Base-by-base conservation (phyloP, 1,139 yeast species). In the Hyphopichia wangnamkhiaoensis region DNA sequence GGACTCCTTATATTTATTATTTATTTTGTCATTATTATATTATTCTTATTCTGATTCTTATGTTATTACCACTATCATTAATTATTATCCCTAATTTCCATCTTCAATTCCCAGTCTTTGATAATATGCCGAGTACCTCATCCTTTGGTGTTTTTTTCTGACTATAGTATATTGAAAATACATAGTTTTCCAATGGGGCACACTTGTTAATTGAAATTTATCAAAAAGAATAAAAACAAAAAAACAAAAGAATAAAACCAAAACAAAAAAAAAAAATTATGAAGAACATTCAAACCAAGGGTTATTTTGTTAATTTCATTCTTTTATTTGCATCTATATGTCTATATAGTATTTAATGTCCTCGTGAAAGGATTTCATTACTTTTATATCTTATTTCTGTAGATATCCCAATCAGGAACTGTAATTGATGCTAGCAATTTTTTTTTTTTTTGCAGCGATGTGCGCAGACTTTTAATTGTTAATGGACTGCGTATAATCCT, bases 301-400 rank as follows among this genome's bases (percentile, higher is more conserved):
- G n/a, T n/a, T n/a, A n/a, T 28, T 41, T 39, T 37, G 35, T 37
- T 35, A 40, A n/a, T 40, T 29, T 33, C 29, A 29, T 23, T 34
- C 21, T 19, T 18, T 20, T n/a, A 5, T 28, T 26, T 31, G 29
- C 33, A 39, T 30, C 30, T 33, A 35, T 27, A 33, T 31, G 35
- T 17, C 26, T 32, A 36, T 36, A 39, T 43, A 44, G 41, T 49
- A 42, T 30, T 29, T 34, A 35, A 45, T 46, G 44, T 45, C 49
- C 50, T 39, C 37, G 42, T 31, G 56, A 52, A 52, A 44, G 56
- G 56, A 52, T 44, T 42, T 18, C 28, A 37, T 30, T 9, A 33
- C 24, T 10, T 14, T 10, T 4, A 16, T 7, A n/a, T 16, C 9
- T 21, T 14, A 16, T 14, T 19, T 15, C 20, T 24, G 29, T 31